Evolutionary conservation across 2,329 filamentous ascomycete species (phyloP).

Genomic region (Ophiostoma montium): DNA sequence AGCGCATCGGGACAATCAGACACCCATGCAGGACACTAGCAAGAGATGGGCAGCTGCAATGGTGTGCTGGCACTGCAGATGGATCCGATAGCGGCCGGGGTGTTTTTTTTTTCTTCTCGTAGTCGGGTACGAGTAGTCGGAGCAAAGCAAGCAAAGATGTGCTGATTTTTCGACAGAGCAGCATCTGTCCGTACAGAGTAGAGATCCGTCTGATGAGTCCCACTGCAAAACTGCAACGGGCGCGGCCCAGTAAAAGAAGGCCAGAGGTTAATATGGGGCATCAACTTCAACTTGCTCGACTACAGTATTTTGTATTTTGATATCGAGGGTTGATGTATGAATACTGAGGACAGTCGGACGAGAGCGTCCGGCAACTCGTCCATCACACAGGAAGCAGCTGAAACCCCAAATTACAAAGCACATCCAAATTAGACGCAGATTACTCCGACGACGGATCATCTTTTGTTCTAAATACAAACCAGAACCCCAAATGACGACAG

Average conservation of each 20-base stretch:
- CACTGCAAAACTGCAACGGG: neutral
- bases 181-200: neutral
- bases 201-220: neutral
- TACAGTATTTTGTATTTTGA: neutral
- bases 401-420: no score
- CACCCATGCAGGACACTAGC: neutral
- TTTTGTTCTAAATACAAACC: no score
- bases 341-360: no score
- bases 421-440: no score
- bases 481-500: no score
- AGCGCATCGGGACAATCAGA: neutral
- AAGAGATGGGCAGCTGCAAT: neutral
- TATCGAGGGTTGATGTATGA: neutral
- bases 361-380: no score
- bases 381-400: no score
- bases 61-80: neutral
- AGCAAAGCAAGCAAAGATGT: neutral
- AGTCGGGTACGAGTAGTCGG: no score
- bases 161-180: neutral
- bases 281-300: neutral
- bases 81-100: neutral
- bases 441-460: no score
- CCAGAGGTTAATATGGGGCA: neutral
- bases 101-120: no score
- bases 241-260: conserved; percentile 1